Evolutionary conservation across 2,329 filamentous ascomycete genomes (phyloP).

Genomic region (Diaporthe citrichinensis): DNA sequence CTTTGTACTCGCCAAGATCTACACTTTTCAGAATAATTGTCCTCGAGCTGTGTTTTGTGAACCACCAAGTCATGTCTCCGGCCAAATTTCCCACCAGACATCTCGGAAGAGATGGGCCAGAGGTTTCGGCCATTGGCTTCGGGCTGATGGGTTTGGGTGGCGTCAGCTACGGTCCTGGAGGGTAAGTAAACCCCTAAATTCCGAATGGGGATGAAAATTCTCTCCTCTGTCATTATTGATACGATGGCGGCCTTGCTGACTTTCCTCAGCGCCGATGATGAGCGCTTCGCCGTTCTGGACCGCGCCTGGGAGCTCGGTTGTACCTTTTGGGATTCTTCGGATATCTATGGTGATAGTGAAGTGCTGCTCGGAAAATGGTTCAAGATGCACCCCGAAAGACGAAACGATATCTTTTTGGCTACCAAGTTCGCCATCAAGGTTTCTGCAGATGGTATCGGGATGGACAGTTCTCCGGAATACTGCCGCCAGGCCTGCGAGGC

Average conservation of each 20-base stretch:
- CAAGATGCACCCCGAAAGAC: slow-evolving; percentile 53
- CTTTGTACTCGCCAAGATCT: background rate
- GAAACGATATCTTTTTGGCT: slow-evolving; percentile 55
- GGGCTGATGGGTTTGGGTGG: slow-evolving; percentile 48
- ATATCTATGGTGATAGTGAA: slow-evolving; percentile 55
- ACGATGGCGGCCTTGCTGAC: background rate
- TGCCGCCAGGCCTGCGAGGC: slow-evolving; percentile 36
- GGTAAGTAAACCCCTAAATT: slow-evolving; percentile 37
- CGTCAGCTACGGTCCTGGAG: slow-evolving; percentile 41
- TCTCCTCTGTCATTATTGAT: background rate
- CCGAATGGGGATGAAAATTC: too few relatives aligned
- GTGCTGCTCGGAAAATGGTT: slow-evolving; percentile 56
- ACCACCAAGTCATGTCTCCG: slow-evolving; percentile 6
- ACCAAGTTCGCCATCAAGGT: slow-evolving; percentile 45
- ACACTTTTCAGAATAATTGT: background rate
- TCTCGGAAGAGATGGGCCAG: slow-evolving; percentile 46
- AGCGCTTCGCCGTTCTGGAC: slow-evolving; percentile 51
- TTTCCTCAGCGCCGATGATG: background rate
- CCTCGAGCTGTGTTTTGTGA: background rate
- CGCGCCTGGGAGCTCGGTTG: slow-evolving; percentile 57
- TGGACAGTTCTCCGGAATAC: slow-evolving; percentile 28
- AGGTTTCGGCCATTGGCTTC: slow-evolving; percentile 46
- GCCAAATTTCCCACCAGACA: slow-evolving; percentile 36
- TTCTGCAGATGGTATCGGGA: slow-evolving; percentile 33
- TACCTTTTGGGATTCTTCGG: slow-evolving; percentile 58